Conservation (phyloP, 202 grass and related monocot genomes). For the Digitaria exilis region DNA sequence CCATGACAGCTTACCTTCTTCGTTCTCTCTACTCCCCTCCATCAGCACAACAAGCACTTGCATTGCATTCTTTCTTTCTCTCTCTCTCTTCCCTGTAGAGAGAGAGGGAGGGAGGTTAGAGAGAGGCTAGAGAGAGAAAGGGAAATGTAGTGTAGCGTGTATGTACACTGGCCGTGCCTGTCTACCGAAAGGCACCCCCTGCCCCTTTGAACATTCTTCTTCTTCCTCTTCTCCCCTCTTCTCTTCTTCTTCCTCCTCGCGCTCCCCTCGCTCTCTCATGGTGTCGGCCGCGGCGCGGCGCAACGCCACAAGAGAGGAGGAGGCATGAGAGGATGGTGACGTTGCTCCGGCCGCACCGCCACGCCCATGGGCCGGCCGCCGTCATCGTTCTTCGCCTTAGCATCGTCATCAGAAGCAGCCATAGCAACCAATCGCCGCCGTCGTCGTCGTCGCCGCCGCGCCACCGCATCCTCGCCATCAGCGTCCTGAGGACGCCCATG, state of each 20-base stretch:
- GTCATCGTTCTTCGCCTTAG: constrained; percentile 36
- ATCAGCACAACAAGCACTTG: background rate
- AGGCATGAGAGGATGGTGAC: constrained; percentile 80
- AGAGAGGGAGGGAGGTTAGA: too few species aligned
- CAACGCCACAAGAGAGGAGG: constrained; percentile 35
- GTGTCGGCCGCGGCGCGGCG: constrained; percentile 40
- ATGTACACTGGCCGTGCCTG: constrained; percentile 20
- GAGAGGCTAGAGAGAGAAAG: background rate
- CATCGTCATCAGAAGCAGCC: constrained; percentile 33
- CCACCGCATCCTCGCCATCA: too few species aligned
- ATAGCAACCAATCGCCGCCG: background rate
- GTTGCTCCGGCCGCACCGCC: constrained; percentile 54
- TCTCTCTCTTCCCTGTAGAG: too few species aligned
- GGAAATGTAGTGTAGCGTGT: background rate
- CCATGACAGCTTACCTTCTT: constrained; percentile 59
- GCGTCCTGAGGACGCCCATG: constrained; percentile 48
- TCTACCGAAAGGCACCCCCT: constrained; percentile 39
- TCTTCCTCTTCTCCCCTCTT: too few species aligned
- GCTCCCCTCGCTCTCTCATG: background rate
- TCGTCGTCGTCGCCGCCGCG: background rate
- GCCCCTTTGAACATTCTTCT: constrained; percentile 17
- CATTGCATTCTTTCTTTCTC: too few species aligned
- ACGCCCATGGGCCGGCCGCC: constrained; percentile 56
- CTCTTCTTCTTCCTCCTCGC: background rate
- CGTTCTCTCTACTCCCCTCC: constrained; percentile 25